These are phyloP conservation scores for Dactylis glomerata DNA, from an alignment of 176 grass and related monocot species.

Conservation along the genomic window DNA sequence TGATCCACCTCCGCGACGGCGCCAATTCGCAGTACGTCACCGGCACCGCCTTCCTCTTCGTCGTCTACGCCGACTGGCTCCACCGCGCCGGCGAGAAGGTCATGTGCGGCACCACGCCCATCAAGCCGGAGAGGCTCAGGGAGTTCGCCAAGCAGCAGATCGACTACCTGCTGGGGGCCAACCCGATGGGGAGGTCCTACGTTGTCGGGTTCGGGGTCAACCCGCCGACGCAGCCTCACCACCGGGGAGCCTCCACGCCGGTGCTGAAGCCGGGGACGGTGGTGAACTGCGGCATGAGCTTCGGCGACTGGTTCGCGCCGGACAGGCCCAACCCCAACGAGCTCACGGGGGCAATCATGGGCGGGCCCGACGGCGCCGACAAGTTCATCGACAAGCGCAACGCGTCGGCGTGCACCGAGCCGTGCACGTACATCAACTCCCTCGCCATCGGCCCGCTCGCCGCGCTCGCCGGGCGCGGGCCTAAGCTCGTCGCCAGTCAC, in stretches of 20 bases:
- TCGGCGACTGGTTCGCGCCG: slow-evolving; percentile 56
- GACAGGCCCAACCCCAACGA: slow-evolving; percentile 70
- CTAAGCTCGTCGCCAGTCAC: slow-evolving; percentile 36
- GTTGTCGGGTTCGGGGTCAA: slow-evolving; percentile 75
- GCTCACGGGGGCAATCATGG: slow-evolving; percentile 89
- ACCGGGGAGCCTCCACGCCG: slow-evolving; percentile 75
- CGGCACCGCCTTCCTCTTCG: slow-evolving; percentile 68
- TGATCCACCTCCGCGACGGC: slow-evolving; percentile 92
- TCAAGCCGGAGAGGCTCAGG: slow-evolving; percentile 43
- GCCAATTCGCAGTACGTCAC: slow-evolving; percentile 96
- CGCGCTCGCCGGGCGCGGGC: slow-evolving; percentile 57
- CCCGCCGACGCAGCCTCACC: slow-evolving; percentile 73
- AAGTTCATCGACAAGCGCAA: slow-evolving; percentile 63
- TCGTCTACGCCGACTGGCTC: slow-evolving; percentile 71
- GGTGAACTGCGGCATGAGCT: slow-evolving; percentile 80
- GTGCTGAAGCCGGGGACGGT: slow-evolving; percentile 8
- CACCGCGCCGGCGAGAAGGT: slow-evolving; percentile 47
- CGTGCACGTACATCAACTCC: slow-evolving; percentile 87
- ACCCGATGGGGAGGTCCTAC: slow-evolving; percentile 71
- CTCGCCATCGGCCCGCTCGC: slow-evolving; percentile 79
- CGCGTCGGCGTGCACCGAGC: slow-evolving; percentile 62
- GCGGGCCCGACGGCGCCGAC: slow-evolving; percentile 67
- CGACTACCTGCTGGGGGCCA: slow-evolving; percentile 83
- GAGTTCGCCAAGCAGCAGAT: slow-evolving; percentile 92
- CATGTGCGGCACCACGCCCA: slow-evolving; percentile 46